phyloP scores from a whole-genome alignment of 106 monocot species.

The Dendrobium chrysotoxum region DNA sequence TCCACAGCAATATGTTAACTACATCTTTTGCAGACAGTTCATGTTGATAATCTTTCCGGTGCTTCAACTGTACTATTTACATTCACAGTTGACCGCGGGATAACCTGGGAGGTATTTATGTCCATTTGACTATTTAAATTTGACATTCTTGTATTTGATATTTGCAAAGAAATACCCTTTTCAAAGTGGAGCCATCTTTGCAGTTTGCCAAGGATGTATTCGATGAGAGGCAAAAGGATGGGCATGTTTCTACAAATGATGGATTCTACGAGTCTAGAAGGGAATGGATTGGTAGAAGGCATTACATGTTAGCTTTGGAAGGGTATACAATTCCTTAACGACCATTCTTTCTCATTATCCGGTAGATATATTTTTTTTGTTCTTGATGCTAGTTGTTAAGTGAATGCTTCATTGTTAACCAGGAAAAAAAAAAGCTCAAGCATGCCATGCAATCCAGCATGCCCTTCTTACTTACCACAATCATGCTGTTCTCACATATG shows the following conservation, averaged over 20 bases:
- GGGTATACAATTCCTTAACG: conserved; percentile 35
- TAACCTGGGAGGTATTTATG: conserved; percentile 77
- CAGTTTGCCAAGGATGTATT: conserved; percentile 73
- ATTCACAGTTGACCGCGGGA: conserved; percentile 78
- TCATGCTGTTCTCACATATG: too few species aligned
- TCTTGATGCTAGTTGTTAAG: not conserved
- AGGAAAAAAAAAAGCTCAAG: too few species aligned
- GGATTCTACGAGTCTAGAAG: conserved; percentile 97
- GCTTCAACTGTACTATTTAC: conserved; percentile 81
- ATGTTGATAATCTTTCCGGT: conserved; percentile 83
- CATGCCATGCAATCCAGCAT: too few species aligned
- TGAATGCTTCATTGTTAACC: not conserved
- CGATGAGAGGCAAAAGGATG: conserved; percentile 61
- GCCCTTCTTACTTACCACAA: too few species aligned
- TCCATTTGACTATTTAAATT: not conserved
- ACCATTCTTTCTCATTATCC: not conserved
- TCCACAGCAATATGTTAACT: conserved; percentile 8
- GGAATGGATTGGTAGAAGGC: conserved; percentile 96
- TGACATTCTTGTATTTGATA: not conserved
- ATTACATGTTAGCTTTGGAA: conserved; percentile 80
- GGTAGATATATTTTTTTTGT: not conserved
- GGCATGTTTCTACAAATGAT: conserved; percentile 31
- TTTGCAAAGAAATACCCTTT: not conserved
- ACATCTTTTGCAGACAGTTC: conserved; percentile 59
- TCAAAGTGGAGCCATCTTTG: not conserved